Evolutionary conservation across 192 early-diverging fungal genomes (phyloP), one percentile per base, ranked within the genome.

Genomic region (Mortierella claussenii): DNA sequence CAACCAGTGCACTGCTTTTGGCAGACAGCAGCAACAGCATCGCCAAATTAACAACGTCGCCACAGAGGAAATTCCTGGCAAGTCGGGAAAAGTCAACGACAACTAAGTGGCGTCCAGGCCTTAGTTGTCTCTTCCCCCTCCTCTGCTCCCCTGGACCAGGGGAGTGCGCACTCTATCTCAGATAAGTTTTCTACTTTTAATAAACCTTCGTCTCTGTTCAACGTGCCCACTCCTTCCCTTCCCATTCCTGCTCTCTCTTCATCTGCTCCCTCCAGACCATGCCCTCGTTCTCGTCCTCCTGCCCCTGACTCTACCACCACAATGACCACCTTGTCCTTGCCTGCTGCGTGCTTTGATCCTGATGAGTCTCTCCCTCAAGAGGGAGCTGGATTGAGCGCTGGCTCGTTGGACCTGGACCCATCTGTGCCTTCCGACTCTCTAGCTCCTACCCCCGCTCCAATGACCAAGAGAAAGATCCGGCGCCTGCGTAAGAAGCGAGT

Each of bases 101-200:
- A 49, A 49, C 47, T 13, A 49, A 17, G 47, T 26, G 8, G 21
- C 23, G 47, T 49, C 47, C 47, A 49, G 47, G 47, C 23, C 47
- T 24, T 49, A 13, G 47, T 49, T 49, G 47, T 26, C 17, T 20
- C 23, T 15, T 12, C 13, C 23, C 23, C 23, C 27, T 20, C 4
- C 23, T 13, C 21, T 49, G 23, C 23, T 15, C 21, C 13, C 23
- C n/a, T n/a, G n/a, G n/a, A n/a, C n/a, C n/a, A n/a, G n/a, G n/a
- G n/a, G n/a, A n/a, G n/a, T n/a, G 47, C 23, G 47, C 27, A 26
- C 23, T 26, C 23, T 49, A 42, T 11, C 40, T 42, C 40, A 17
- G 17, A 42, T 42, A 42, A 42, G 17, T 8, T 42, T 42, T 17
- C 40, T 42, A 8, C 8, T 42, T 8, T 11, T 42, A 8, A 8